Conservation (phyloP, 1,139 yeast species). For the Ashbya aceris region DNA sequence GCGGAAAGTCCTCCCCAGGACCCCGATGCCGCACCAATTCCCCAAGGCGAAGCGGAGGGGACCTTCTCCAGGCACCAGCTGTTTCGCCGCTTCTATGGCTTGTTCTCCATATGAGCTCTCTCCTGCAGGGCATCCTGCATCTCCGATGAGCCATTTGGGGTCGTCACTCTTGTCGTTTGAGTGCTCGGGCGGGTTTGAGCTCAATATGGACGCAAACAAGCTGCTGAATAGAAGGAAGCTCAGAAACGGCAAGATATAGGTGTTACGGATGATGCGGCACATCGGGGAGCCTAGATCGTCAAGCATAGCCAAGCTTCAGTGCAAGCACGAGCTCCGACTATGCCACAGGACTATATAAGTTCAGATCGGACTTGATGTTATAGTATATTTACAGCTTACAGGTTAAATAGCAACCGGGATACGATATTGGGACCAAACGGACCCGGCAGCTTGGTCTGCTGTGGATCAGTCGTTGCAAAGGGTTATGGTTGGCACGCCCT, state of each 20-base stretch:
- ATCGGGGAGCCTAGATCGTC: too few relatives aligned
- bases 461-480: constrained; percentile 27
- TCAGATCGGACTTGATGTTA: too few relatives aligned
- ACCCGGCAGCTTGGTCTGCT: not conserved
- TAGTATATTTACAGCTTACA: too few relatives aligned
- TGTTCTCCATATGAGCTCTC: not conserved
- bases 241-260: not conserved
- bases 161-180: constrained; percentile 1
- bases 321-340: too few relatives aligned
- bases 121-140: not conserved
- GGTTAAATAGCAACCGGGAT: too few relatives aligned
- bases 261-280: too few relatives aligned
- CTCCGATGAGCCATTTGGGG: not conserved
- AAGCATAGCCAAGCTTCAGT: too few relatives aligned
- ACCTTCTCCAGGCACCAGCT: not conserved
- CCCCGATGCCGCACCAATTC: constrained; percentile 13
- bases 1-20: constrained; percentile 11
- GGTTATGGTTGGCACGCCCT: constrained; percentile 29
- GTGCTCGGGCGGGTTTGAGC: constrained; percentile 33
- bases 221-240: constrained; percentile 45
- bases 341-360: too few relatives aligned
- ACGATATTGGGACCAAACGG: too few relatives aligned
- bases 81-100: not conserved
- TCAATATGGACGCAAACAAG: constrained; percentile 51
- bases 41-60: not conserved